Conservation (phyloP, 805 yeast species). For the Wickerhamiella qilinensis region DNA sequence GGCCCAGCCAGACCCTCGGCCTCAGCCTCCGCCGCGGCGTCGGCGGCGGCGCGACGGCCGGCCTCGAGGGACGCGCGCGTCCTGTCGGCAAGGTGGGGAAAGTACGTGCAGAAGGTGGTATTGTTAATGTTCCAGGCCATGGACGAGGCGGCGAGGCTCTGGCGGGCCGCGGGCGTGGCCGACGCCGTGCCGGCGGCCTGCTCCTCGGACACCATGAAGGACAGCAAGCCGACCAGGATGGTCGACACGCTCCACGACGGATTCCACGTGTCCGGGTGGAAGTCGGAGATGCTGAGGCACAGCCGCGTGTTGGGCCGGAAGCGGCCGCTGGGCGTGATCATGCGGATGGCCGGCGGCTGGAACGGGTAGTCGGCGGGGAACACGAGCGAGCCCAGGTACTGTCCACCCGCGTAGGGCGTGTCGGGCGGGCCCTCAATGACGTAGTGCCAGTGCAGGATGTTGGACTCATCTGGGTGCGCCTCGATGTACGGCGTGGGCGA, state of each 20-base stretch:
- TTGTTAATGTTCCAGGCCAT: conserved; percentile 36
- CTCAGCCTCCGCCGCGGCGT: too few relatives aligned
- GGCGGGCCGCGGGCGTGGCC: conserved; percentile 43
- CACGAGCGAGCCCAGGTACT: conserved; percentile 32
- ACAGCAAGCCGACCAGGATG: conserved; percentile 65
- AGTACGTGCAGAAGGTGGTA: conserved; percentile 40
- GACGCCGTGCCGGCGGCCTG: conserved; percentile 60
- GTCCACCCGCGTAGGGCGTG: conserved; percentile 43
- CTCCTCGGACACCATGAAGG: conserved; percentile 79
- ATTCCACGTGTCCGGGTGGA: conserved; percentile 83
- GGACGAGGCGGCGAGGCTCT: conserved; percentile 38
- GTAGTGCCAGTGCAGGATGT: conserved; percentile 88
- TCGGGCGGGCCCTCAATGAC: conserved; percentile 83
- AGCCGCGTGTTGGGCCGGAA: conserved; percentile 62
- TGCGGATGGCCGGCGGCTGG: conserved; percentile 79
- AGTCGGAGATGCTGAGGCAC: conserved; percentile 77
- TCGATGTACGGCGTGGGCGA: conserved; percentile 73
- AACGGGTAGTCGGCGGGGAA: conserved; percentile 84
- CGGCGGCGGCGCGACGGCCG: too few relatives aligned
- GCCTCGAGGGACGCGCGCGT: too few relatives aligned
- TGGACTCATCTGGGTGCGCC: conserved; percentile 77
- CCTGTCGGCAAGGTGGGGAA: conserved; percentile 40
- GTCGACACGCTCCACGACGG: conserved; percentile 88
- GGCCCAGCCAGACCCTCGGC: too few relatives aligned
- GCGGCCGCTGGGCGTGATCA: conserved; percentile 82